phyloP scores from a whole-genome alignment of 2,329 filamentous ascomycete species.

The Teratosphaeria gauchensis region DNA sequence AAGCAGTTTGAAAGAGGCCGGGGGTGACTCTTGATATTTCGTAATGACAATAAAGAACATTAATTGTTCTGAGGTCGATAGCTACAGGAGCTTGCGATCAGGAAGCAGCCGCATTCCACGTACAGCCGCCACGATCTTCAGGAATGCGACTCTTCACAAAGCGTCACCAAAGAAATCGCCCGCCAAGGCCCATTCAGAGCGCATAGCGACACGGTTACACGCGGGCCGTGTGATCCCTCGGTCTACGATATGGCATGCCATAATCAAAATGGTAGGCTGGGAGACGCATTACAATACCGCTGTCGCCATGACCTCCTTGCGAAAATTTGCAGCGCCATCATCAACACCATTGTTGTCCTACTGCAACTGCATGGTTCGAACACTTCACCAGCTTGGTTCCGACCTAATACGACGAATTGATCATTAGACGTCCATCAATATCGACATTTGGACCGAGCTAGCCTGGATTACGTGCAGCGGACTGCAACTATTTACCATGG shows the following conservation, averaged over 20 bases:
- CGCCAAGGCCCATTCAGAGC: background rate
- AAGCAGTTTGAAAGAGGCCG: background rate
- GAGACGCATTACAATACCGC: constrained; percentile 14
- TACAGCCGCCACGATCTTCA: background rate
- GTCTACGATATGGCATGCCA: constrained; percentile 17
- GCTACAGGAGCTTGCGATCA: background rate
- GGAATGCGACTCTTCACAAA: constrained; percentile 5
- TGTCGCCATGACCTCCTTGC: constrained; percentile 6
- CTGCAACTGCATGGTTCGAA: background rate
- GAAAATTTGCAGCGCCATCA: background rate
- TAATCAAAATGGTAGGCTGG: constrained; percentile 5
- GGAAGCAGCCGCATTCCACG: background rate
- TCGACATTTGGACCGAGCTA: background rate
- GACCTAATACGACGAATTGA: background rate
- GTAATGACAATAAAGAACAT: background rate
- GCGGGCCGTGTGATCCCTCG: constrained; percentile 10
- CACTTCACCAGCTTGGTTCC: background rate
- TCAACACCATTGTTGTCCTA: background rate
- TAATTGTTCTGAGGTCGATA: background rate
- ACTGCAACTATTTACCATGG: constrained; percentile 9
- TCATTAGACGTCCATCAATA: background rate
- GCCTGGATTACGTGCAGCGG: background rate
- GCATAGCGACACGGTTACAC: constrained; percentile 6
- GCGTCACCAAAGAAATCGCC: background rate
- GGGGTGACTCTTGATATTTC: background rate